Base-by-base conservation (phyloP, 2,329 filamentous ascomycete genomes). In the Fusarium foetens region DNA sequence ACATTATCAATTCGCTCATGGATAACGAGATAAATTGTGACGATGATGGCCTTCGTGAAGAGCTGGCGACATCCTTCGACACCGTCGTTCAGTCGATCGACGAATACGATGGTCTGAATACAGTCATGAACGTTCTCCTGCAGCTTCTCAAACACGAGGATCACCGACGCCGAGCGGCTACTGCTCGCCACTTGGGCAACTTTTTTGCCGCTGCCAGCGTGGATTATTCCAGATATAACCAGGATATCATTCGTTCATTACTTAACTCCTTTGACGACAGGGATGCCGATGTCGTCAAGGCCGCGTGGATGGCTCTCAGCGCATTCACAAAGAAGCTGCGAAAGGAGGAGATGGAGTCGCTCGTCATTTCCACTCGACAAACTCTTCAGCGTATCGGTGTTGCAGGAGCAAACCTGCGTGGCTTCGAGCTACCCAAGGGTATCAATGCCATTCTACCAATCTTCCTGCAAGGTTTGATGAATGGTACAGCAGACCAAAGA, bases 271-370 rank as follows among this genome's bases (percentile, higher is more conserved):
- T 99, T 79, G 94, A 96, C 77, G 96, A 99, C 77, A 83, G 89
- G 58, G 96, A 98, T 78, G 82, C 83, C 68, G 90, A 92, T 27
- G 95, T 98, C 8, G 92, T 98, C 77, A 97, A 97, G 84, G 89
- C 94, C 48, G 91, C 95, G 27, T 98, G 95, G 95, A 87, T 90
- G 60, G 95, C 95, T 10, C 88, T 99, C 66, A 94, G 85, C 75
- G 93, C 93, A 64, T 92, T 99, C 75, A 98, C 95, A 49, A 95
- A 95, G 80, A 92, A 91, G 76, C 88, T 99, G 69, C 92, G 92
- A 79, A 99, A 99, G 82, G 97, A 99, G 80, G 95, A 98, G 83
- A 98, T 99, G 96, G 97, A 99, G 79, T 91, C 92, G 1, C 87
- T 99, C 49, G 94, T 97, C 23, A 85, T 90, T 59, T 96, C 95